Evolutionary conservation across 495 filamentous ascomycete species (phyloP).

Genomic region (Tirmania nivea): DNA sequence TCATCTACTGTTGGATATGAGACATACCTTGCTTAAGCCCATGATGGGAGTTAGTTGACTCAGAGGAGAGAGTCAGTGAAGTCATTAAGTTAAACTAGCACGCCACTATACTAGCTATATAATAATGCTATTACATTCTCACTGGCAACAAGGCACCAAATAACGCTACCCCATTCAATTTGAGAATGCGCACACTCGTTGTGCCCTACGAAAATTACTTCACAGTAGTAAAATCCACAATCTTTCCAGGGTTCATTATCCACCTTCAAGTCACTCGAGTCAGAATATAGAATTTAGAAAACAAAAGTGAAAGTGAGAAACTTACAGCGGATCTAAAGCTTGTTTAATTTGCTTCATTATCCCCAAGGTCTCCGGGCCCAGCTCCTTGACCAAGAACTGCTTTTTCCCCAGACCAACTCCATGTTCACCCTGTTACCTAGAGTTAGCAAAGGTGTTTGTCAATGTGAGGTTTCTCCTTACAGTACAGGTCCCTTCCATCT

Average conservation of each 20-base stretch:
- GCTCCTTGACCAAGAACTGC: constrained; percentile 51
- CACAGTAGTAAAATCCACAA: constrained; percentile 42
- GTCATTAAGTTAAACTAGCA: too few species aligned
- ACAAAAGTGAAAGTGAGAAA: background rate
- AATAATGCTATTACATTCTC: too few species aligned
- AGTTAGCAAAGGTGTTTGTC: constrained; percentile 25
- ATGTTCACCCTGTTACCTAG: constrained; percentile 44
- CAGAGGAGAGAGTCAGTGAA: too few species aligned
- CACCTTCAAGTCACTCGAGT: constrained; percentile 27
- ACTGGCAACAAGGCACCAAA: too few species aligned
- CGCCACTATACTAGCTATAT: too few species aligned
- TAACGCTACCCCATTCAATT: too few species aligned
- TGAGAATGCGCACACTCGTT: too few species aligned
- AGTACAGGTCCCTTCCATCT: constrained; percentile 91
- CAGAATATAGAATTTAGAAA: background rate
- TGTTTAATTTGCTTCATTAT: constrained; percentile 73
- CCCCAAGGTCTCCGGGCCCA: constrained; percentile 58
- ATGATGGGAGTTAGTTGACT: too few species aligned
- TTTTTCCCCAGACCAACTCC: constrained; percentile 81
- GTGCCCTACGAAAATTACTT: too few species aligned
- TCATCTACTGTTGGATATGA: too few species aligned
- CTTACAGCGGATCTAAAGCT: constrained; percentile 48
- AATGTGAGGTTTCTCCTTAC: too few species aligned
- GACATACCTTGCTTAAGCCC: too few species aligned
- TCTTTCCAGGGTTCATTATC: constrained; percentile 85